Percentiles rank a stretch among this genome's conserved stretches.
Conservation (phyloP, 805 yeast species). For the Saturnispora diversa region DNA sequence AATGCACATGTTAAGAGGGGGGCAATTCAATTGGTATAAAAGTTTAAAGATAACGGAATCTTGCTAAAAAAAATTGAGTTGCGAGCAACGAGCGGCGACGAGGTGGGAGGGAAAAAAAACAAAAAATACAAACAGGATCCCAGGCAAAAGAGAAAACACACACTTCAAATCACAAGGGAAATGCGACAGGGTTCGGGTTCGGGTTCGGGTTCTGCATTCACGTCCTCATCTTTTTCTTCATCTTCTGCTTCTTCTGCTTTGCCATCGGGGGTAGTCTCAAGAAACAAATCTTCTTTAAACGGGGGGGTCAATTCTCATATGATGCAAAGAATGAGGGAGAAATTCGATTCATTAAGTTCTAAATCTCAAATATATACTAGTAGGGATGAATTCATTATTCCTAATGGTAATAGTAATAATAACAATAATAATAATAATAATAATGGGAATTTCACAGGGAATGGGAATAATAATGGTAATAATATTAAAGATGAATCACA, state of each 20-base stretch:
- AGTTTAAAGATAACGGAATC: neutral
- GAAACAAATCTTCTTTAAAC: neutral
- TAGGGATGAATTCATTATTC: conserved; percentile 1
- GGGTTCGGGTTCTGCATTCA: too few species aligned
- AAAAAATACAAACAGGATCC: too few species aligned
- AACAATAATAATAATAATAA: neutral
- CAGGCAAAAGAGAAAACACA: too few species aligned
- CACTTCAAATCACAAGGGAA: too few species aligned
- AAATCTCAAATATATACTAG: neutral
- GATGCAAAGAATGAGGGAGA: conserved; percentile 3
- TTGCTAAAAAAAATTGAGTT: neutral
- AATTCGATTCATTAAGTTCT: neutral
- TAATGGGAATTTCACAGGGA: too few species aligned
- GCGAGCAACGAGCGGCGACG: neutral
- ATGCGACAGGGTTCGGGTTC: too few species aligned
- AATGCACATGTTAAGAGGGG: conserved; percentile 3
- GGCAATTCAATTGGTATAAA: neutral
- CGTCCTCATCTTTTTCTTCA: too few species aligned
- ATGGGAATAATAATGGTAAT: neutral
- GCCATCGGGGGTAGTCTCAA: neutral
- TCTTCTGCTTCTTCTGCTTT: too few species aligned
- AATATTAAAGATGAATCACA: neutral
- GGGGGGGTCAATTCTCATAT: conserved; percentile 1
- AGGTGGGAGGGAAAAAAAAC: too few species aligned
- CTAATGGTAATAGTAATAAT: neutral